Evolutionary conservation across 352 stramenopile species (phyloP).

Genomic region (Globisporangium middletonii): DNA sequence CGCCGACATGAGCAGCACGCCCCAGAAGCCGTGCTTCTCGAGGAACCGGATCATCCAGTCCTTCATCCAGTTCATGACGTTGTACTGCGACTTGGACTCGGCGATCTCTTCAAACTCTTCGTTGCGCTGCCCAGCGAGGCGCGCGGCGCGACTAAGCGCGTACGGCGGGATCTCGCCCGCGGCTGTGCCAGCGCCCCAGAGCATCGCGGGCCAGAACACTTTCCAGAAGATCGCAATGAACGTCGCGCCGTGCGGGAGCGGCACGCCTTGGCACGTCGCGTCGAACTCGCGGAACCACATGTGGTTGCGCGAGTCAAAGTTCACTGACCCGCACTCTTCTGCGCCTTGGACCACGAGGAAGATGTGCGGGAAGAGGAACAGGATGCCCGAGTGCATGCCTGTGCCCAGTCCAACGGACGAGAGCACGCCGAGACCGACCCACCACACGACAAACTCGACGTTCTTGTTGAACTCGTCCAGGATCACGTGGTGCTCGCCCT

Average conservation of each 20-base stretch:
- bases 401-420: constrained; percentile 92
- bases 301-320: constrained; percentile 84
- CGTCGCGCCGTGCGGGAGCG: constrained; percentile 46
- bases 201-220: constrained; percentile 86
- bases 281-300: constrained; percentile 90
- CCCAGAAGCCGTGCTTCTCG: constrained; percentile 89
- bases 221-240: constrained; percentile 88
- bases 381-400: constrained; percentile 92
- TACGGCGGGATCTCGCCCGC: constrained; percentile 94
- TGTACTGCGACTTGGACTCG: constrained; percentile 78
- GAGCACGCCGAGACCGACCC: constrained; percentile 91
- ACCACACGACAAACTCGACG: constrained; percentile 90
- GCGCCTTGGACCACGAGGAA: constrained; percentile 89
- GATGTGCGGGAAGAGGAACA: constrained; percentile 95
- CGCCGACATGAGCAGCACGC: constrained; percentile 91
- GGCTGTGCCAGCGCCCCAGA: constrained; percentile 91
- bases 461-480: constrained; percentile 82
- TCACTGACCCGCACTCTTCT: constrained; percentile 80
- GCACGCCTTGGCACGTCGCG: constrained; percentile 46
- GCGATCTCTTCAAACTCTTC: constrained; percentile 89
- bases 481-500: constrained; percentile 66
- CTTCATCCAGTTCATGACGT: constrained; percentile 90
- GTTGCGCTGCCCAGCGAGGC: constrained; percentile 77
- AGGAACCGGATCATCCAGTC: constrained; percentile 92
- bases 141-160: constrained; percentile 83